Evolutionary conservation across 371 early-diverging fungal genomes (phyloP).

Genomic region (Mucor circinelloides): DNA sequence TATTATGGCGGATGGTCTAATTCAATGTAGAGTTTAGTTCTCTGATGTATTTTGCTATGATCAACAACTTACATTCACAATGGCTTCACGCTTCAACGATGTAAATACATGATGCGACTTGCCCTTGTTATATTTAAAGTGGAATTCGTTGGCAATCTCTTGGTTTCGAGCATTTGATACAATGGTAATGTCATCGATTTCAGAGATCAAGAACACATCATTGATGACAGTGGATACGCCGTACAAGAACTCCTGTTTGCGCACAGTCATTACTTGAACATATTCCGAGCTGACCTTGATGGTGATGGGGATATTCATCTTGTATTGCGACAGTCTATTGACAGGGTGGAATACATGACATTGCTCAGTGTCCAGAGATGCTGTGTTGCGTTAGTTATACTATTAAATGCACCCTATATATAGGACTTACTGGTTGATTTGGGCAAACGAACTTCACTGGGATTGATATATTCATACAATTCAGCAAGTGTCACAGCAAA

Average conservation of each 20-base stretch:
- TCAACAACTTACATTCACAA: slow-evolving; percentile 53
- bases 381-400: slow-evolving; percentile 26
- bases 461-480: slow-evolving; percentile 70
- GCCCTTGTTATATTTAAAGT: slow-evolving; percentile 77
- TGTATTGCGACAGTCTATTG: slow-evolving; percentile 63
- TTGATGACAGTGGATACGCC: slow-evolving; percentile 78
- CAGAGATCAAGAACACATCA: slow-evolving; percentile 86
- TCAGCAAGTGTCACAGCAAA: slow-evolving; percentile 73
- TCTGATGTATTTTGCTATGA: not conserved
- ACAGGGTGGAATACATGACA: slow-evolving; percentile 69
- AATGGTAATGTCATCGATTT: slow-evolving; percentile 77
- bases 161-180: slow-evolving; percentile 44
- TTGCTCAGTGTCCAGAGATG: slow-evolving; percentile 70
- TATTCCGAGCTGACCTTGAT: slow-evolving; percentile 82
- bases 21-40: not conserved
- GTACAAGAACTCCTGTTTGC: slow-evolving; percentile 69
- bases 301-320: slow-evolving; percentile 73
- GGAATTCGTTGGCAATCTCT: slow-evolving; percentile 74
- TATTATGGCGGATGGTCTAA: slow-evolving; percentile 72
- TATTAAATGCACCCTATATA: not conserved
- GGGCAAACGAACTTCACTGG: slow-evolving; percentile 77
- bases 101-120: slow-evolving; percentile 71
- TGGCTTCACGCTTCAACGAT: slow-evolving; percentile 77
- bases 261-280: slow-evolving; percentile 76
- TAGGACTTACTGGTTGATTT: slow-evolving; percentile 62